phyloP scores from a whole-genome alignment of 805 yeast species.

The Wickerhamia fluorescens region DNA sequence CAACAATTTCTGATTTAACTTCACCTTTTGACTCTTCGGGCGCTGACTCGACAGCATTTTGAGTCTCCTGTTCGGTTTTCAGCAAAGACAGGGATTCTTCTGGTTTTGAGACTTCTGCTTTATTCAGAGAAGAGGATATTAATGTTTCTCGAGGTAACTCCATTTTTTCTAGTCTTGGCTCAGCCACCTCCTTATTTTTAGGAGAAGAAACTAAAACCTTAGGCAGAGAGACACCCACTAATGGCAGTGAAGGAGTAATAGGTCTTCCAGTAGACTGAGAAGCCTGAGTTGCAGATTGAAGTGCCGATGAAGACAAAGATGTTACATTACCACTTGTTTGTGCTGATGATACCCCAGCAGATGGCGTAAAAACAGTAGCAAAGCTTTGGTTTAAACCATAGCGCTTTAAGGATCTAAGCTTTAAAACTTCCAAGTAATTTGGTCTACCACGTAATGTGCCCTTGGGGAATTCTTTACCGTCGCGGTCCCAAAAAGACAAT shows the following conservation, averaged over 20 bases:
- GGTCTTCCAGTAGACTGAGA: too few species aligned
- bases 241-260: too few species aligned
- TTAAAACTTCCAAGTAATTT: constrained; percentile 37
- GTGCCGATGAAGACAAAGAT: too few species aligned
- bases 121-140: neutral
- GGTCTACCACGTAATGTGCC: constrained; percentile 16
- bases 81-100: too few species aligned
- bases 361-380: constrained; percentile 33
- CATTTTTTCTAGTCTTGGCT: constrained; percentile 1
- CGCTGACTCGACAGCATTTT: constrained; percentile 3
- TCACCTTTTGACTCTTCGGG: constrained; percentile 5
- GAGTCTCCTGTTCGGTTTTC: constrained; percentile 2
- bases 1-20: constrained; percentile 5
- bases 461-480: constrained; percentile 28
- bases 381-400: constrained; percentile 32
- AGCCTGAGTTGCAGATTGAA: too few species aligned
- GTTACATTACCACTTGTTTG: too few species aligned
- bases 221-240: too few species aligned
- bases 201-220: too few species aligned
- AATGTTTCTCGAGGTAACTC: constrained; percentile 2
- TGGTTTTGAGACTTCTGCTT: constrained; percentile 3
- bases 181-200: constrained; percentile 1
- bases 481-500: constrained; percentile 30
- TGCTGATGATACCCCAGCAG: too few species aligned
- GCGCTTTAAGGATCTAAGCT: constrained; percentile 34